Percentiles rank a stretch among this genome's conserved stretches.
phyloP scores from a whole-genome alignment of 129 eudicot species.

The carrot (Daucus carota) region DNA sequence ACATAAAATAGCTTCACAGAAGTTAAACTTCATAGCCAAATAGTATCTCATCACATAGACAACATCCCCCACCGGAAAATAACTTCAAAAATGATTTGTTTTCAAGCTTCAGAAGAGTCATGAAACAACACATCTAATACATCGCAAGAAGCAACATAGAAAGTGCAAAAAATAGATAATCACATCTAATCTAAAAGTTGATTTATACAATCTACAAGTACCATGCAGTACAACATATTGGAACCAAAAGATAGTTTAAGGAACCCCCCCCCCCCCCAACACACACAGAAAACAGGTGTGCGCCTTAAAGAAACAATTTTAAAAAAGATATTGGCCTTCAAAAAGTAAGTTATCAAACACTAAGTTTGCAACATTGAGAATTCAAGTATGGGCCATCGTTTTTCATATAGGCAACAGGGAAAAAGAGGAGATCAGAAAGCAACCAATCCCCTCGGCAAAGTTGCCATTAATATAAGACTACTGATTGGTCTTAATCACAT shows the following conservation, averaged over 20 bases:
- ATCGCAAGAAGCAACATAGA: not conserved
- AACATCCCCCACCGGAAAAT: not conserved
- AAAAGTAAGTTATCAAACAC: conserved; percentile 14
- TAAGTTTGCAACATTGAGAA: not conserved
- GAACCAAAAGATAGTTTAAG: not conserved
- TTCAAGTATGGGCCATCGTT: conserved; percentile 18
- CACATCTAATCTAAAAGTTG: not conserved
- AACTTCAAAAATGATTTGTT: not conserved
- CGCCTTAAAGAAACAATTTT: not conserved
- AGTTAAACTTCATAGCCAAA: conserved; percentile 35
- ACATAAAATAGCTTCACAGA: conserved; percentile 37
- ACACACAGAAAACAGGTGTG: too few species aligned
- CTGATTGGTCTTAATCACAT: not conserved
- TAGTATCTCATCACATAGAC: conserved; percentile 34
- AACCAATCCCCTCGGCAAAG: conserved; percentile 73
- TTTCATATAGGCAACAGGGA: conserved; percentile 70
- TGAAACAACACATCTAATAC: too few species aligned
- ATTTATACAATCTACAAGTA: not conserved
- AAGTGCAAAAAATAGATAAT: not conserved
- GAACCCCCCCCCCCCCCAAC: too few species aligned
- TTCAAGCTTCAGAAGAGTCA: not conserved
- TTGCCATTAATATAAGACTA: conserved; percentile 15
- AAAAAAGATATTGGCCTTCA: conserved; percentile 12
- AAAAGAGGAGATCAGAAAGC: conserved; percentile 49
- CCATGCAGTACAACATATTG: not conserved